These are phyloP conservation scores for Aureobasidium sp. DNA, from an alignment of 2,329 filamentous ascomycete species.

Conservation along the genomic window DNA sequence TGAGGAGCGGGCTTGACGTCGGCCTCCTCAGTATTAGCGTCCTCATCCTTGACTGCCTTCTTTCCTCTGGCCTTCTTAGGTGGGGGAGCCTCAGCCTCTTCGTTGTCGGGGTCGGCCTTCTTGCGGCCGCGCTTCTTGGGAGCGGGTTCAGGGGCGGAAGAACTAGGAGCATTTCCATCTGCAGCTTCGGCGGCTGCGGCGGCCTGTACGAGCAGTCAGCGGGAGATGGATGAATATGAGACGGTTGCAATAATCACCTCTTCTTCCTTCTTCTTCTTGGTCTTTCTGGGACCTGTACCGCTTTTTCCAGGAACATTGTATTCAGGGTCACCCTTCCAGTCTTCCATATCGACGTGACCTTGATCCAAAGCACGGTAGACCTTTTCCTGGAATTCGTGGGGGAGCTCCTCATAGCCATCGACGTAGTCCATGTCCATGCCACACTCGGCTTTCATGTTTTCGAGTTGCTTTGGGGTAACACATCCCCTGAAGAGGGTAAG, in stretches of 20 bases:
- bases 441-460: slow-evolving; percentile 55
- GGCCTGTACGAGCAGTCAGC: not conserved
- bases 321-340: slow-evolving; percentile 78
- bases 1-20: slow-evolving; percentile 18
- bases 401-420: slow-evolving; percentile 75
- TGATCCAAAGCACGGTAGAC: slow-evolving; percentile 63
- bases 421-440: slow-evolving; percentile 57
- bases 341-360: slow-evolving; percentile 75
- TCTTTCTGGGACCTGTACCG: slow-evolving; percentile 49
- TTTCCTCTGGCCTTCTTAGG: slow-evolving; percentile 23
- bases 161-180: slow-evolving; percentile 13
- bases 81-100: slow-evolving; percentile 26
- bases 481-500: slow-evolving; percentile 63
- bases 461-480: slow-evolving; percentile 67
- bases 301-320: slow-evolving; percentile 61
- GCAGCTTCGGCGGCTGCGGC: slow-evolving; percentile 21
- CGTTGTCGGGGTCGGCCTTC: slow-evolving; percentile 32
- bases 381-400: slow-evolving; percentile 63
- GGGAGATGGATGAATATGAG: not conserved
- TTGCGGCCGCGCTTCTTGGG: slow-evolving; percentile 37
- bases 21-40: slow-evolving; percentile 20
- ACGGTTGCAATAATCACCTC: slow-evolving; percentile 17
- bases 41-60: slow-evolving; percentile 24
- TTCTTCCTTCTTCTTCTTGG: slow-evolving; percentile 27
- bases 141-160: slow-evolving; percentile 24